Evolutionary conservation across 495 filamentous ascomycete species (phyloP).

Genomic region (Aspergillus indologenus): DNA sequence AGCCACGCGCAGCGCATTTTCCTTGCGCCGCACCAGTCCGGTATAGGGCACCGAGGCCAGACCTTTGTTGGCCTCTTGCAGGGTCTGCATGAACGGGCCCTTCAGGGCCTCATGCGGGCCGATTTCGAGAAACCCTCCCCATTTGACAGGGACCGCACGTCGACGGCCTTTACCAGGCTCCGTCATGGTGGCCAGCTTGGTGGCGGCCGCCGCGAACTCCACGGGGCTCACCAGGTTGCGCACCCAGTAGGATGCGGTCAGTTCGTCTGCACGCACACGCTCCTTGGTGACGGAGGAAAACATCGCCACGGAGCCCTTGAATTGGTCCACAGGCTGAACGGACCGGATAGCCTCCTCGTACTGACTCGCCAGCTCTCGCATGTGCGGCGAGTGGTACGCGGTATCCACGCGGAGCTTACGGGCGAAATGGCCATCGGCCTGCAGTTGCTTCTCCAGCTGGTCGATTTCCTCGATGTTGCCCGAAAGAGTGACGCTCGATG

Average conservation of each 20-base stretch:
- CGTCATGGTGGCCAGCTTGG: conserved; percentile 14
- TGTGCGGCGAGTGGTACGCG: conserved; percentile 56
- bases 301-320: conserved; percentile 20
- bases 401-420: conserved; percentile 45
- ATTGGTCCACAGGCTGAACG: not conserved
- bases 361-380: conserved; percentile 27
- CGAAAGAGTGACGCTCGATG: conserved; percentile 43
- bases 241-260: conserved; percentile 39
- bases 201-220: conserved; percentile 36
- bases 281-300: conserved; percentile 37
- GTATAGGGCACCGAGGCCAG: conserved; percentile 33
- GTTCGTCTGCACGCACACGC: conserved; percentile 19
- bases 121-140: conserved; percentile 44
- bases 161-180: too few species aligned
- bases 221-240: conserved; percentile 43
- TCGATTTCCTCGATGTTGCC: conserved; percentile 38
- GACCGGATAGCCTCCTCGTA: conserved; percentile 11
- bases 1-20: conserved; percentile 31
- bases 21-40: conserved; percentile 29
- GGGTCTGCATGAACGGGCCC: conserved; percentile 35
- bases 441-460: conserved; percentile 27
- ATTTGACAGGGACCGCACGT: conserved; percentile 20
- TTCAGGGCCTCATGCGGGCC: too few species aligned
- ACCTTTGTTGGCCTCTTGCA: conserved; percentile 36
- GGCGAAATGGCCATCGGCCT: conserved; percentile 35